These are phyloP conservation scores for Alternaria ethzedia DNA, from an alignment of 2,329 filamentous ascomycete genomes.

Conservation along the genomic window DNA sequence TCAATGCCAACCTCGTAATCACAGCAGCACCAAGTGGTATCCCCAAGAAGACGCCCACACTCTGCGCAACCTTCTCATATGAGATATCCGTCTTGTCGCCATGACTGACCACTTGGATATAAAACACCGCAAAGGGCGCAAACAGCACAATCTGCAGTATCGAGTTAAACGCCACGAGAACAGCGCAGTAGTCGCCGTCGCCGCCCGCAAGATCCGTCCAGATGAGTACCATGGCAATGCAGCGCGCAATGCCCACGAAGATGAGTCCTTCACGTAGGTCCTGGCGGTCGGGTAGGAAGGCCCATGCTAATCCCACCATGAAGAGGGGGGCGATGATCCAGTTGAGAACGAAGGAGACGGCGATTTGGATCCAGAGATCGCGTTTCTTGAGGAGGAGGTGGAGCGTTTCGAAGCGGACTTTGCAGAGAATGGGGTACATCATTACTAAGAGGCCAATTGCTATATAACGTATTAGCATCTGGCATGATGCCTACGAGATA, in stretches of 20 bases:
- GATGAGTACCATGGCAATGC: conserved; percentile 87
- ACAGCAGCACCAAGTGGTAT: conserved; percentile 83
- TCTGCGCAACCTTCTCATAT: conserved; percentile 75
- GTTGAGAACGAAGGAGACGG: conserved; percentile 77
- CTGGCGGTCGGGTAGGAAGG: conserved; percentile 52
- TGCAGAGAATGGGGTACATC: conserved; percentile 95
- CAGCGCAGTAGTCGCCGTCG: conserved; percentile 80
- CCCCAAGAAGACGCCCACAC: conserved; percentile 81
- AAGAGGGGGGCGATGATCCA: conserved; percentile 83
- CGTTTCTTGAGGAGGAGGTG: conserved; percentile 68
- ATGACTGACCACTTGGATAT: conserved; percentile 70
- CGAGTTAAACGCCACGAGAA: conserved; percentile 57
- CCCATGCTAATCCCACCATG: conserved; percentile 78
- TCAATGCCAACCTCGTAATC: conserved; percentile 71
- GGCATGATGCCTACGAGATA: background rate
- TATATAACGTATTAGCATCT: conserved; percentile 37
- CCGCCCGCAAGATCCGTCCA: conserved; percentile 82
- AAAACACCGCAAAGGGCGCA: conserved; percentile 56
- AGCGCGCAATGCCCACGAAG: conserved; percentile 82
- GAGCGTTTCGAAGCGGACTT: conserved; percentile 78
- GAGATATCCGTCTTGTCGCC: conserved; percentile 54
- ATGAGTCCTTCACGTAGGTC: conserved; percentile 70
- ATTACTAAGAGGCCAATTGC: conserved; percentile 83
- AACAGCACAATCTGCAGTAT: conserved; percentile 58
- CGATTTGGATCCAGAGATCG: conserved; percentile 78